These are phyloP conservation scores for Colletotrichum higginsianum DNA, from an alignment of 2,329 filamentous ascomycete species.

Conservation along the genomic window DNA sequence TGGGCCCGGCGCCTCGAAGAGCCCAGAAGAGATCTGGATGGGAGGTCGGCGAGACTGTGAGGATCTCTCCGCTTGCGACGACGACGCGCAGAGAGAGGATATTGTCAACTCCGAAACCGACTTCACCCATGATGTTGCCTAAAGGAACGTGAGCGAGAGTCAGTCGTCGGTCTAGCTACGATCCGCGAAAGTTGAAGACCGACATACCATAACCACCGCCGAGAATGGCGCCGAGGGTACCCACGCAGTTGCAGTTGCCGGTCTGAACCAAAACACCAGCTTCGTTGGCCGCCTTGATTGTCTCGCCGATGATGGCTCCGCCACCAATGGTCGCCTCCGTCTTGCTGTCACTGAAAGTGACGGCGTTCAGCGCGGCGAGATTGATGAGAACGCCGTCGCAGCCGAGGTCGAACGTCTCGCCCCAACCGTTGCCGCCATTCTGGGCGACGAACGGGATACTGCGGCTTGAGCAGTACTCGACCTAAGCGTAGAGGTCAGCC, in stretches of 20 bases:
- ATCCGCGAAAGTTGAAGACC: too few species aligned
- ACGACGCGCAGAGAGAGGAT: constrained; percentile 51
- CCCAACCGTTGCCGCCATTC: constrained; percentile 44
- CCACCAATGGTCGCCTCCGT: constrained; percentile 41
- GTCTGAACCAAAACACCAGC: constrained; percentile 40
- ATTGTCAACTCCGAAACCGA: constrained; percentile 50
- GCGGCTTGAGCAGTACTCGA: constrained; percentile 32
- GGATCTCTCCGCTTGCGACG: constrained; percentile 45
- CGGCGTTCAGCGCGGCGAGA: constrained; percentile 44
- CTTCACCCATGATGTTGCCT: constrained; percentile 39
- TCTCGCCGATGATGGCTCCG: constrained; percentile 38
- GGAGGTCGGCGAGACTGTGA: constrained; percentile 45
- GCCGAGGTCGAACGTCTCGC: constrained; percentile 36
- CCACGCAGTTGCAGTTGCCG: constrained; percentile 49
- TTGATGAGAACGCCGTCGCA: constrained; percentile 45
- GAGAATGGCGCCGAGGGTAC: constrained; percentile 43
- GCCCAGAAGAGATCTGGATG: constrained; percentile 63
- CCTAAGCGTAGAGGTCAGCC: constrained; percentile 6
- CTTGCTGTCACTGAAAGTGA: constrained; percentile 43
- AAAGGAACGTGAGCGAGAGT: background rate
- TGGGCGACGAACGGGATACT: constrained; percentile 36
- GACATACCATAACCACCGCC: constrained; percentile 42
- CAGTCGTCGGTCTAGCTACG: too few species aligned
- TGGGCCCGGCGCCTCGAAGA: constrained; percentile 64
- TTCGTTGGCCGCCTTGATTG: constrained; percentile 26